Evolutionary conservation across 1,139 yeast species (phyloP).

Genomic region (Yamadazyma siamensis): DNA sequence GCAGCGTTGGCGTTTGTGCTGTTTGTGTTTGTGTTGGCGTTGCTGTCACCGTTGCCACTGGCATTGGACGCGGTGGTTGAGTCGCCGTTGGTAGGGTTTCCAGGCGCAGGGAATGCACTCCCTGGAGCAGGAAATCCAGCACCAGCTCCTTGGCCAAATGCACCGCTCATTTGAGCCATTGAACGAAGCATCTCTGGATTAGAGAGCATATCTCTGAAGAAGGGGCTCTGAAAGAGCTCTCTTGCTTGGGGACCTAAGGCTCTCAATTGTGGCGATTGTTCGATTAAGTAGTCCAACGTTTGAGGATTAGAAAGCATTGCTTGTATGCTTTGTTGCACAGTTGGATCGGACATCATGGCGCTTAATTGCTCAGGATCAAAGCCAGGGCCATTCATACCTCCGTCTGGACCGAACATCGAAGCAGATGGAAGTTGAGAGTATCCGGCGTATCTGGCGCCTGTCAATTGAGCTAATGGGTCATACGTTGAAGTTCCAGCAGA

Average conservation of each 20-base stretch:
- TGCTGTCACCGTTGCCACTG: constrained; percentile 11
- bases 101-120: constrained; percentile 58
- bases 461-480: constrained; percentile 86
- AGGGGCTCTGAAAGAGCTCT: constrained; percentile 79
- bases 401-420: constrained; percentile 92
- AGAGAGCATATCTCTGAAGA: constrained; percentile 78
- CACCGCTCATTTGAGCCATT: constrained; percentile 70
- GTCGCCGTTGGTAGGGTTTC: constrained; percentile 37
- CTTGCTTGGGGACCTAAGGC: constrained; percentile 89
- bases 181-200: constrained; percentile 85
- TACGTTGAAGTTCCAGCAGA: constrained; percentile 88
- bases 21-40: too few relatives aligned
- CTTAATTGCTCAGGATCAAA: constrained; percentile 76
- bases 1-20: constrained; percentile 21
- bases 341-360: constrained; percentile 75
- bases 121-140: too few relatives aligned
- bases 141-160: constrained; percentile 33
- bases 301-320: constrained; percentile 76
- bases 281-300: constrained; percentile 79
- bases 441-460: constrained; percentile 96
- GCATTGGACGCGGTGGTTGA: constrained; percentile 12
- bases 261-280: constrained; percentile 79
- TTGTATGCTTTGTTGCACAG: constrained; percentile 76
- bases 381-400: constrained; percentile 68
- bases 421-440: constrained; percentile 83